phyloP scores from a whole-genome alignment of 2,329 filamentous ascomycete genomes.

The Diaporthe citriasiana region DNA sequence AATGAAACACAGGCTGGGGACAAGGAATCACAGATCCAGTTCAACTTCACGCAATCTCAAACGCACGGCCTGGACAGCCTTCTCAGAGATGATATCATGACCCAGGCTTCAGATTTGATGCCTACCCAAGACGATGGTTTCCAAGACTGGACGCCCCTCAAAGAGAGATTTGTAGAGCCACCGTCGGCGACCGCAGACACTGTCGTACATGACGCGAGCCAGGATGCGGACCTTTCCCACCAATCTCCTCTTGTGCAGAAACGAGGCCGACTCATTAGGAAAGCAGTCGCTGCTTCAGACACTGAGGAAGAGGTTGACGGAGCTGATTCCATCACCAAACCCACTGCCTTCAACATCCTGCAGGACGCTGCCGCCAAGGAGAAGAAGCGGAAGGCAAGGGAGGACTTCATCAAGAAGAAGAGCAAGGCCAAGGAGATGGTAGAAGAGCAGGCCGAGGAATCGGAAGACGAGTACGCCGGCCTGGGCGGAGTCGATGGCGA shows the following conservation, averaged over 20 bases:
- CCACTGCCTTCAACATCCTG: conserved; percentile 77
- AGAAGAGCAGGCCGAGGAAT: conserved; percentile 95
- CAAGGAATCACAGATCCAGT: conserved; percentile 54
- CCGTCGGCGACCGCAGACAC: conserved; percentile 81
- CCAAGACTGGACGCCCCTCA: conserved; percentile 78
- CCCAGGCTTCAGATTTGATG: conserved; percentile 77
- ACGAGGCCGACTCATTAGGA: conserved; percentile 68
- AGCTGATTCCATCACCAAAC: conserved; percentile 53
- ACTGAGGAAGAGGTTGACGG: conserved; percentile 49
- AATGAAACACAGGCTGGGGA: conserved; percentile 50
- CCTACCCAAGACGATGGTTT: conserved; percentile 88
- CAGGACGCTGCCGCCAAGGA: conserved; percentile 72
- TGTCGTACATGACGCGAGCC: conserved; percentile 61
- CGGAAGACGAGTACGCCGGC: conserved; percentile 97
- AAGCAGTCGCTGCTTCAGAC: conserved; percentile 50
- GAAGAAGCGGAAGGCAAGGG: conserved; percentile 62
- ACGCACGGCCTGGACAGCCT: conserved; percentile 71
- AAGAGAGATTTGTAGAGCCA: conserved; percentile 73
- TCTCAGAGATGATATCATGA: conserved; percentile 61
- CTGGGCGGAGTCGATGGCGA: conserved; percentile 92
- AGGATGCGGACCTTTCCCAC: conserved; percentile 53
- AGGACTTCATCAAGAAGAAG: conserved; percentile 84
- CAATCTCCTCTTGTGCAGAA: conserved; percentile 77
- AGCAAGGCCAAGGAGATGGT: conserved; percentile 90
- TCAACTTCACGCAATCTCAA: conserved; percentile 74